Percentiles rank a stretch among this genome's conserved stretches.
Conservation (phyloP, 495 filamentous ascomycete species). For the Beverwykella pulmonaria region DNA sequence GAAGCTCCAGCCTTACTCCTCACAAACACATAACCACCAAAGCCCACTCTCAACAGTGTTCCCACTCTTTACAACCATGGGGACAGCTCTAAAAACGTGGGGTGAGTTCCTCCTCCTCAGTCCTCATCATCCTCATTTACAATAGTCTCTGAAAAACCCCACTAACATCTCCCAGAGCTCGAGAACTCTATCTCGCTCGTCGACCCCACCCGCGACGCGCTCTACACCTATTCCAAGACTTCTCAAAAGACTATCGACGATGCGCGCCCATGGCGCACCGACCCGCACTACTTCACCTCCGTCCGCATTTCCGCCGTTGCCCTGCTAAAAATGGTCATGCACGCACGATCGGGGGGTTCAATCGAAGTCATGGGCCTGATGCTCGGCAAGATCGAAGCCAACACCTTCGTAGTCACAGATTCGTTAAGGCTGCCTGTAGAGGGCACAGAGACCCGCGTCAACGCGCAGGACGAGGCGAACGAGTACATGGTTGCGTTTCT, state of each 20-base stretch:
- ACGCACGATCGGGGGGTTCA: conserved; percentile 87
- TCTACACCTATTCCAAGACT: conserved; percentile 76
- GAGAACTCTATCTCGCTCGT: conserved; percentile 83
- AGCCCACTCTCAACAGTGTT: background rate
- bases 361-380: conserved; percentile 98
- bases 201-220: conserved; percentile 82
- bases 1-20: background rate
- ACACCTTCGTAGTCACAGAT: conserved; percentile 90
- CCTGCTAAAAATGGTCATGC: conserved; percentile 99
- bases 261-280: conserved; percentile 75
- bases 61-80: conserved; percentile 22
- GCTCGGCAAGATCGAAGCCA: conserved; percentile 87
- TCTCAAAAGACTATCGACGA: conserved; percentile 63
- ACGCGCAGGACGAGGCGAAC: conserved; percentile 91
- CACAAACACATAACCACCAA: background rate
- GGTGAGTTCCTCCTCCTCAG: conserved; percentile 23
- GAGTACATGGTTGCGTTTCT: conserved; percentile 94
- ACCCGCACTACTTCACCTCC: conserved; percentile 87
- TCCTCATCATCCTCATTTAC: background rate
- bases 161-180: conserved; percentile 65
- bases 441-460: conserved; percentile 96
- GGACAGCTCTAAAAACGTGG: conserved; percentile 35
- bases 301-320: conserved; percentile 93
- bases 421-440: conserved; percentile 94
- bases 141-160: background rate